Conservation (phyloP, 163 green algal species). For the Scenedesmus sp. region DNA sequence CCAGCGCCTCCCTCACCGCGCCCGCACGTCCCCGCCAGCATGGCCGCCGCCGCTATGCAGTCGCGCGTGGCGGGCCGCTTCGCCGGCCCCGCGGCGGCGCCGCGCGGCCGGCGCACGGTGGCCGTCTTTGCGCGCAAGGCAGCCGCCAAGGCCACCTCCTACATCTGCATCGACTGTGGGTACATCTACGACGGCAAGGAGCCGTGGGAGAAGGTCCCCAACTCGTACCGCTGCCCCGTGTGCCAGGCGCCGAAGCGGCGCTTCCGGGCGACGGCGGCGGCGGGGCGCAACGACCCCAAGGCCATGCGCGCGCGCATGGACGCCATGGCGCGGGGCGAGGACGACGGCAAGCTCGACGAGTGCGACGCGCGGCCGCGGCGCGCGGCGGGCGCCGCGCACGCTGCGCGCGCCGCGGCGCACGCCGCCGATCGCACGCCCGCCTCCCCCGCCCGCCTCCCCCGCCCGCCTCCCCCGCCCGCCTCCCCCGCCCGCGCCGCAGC, state of each 20-base stretch:
- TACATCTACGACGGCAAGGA: conserved; percentile 45
- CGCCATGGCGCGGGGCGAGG: conserved; percentile 23
- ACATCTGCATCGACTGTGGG: conserved; percentile 53
- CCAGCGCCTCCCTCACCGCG: too few species aligned
- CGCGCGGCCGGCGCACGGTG: conserved; percentile 2
- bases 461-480: too few species aligned
- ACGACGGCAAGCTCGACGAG: conserved; percentile 43
- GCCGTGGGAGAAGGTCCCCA: conserved; percentile 35
- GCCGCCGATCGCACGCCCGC: too few species aligned
- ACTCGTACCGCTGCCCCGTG: conserved; percentile 42
- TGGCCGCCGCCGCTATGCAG: too few species aligned
- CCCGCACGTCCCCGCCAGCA: too few species aligned
- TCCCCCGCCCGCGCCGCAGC: background rate
- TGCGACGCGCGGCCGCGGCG: conserved; percentile 10
- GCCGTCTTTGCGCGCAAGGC: conserved; percentile 13
- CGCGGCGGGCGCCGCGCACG: too few species aligned
- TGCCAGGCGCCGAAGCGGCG: conserved; percentile 43
- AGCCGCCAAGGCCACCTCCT: conserved; percentile 31
- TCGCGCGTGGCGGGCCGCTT: too few species aligned
- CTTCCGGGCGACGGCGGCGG: conserved; percentile 34
- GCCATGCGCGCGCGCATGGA: conserved; percentile 16
- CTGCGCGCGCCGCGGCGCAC: too few species aligned
- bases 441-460: too few species aligned
- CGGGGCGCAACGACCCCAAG: conserved; percentile 35
- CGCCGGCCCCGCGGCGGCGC: too few species aligned